Conservation (phyloP, 192 early-diverging fungal species). For the Cetraspora pellucida region DNA sequence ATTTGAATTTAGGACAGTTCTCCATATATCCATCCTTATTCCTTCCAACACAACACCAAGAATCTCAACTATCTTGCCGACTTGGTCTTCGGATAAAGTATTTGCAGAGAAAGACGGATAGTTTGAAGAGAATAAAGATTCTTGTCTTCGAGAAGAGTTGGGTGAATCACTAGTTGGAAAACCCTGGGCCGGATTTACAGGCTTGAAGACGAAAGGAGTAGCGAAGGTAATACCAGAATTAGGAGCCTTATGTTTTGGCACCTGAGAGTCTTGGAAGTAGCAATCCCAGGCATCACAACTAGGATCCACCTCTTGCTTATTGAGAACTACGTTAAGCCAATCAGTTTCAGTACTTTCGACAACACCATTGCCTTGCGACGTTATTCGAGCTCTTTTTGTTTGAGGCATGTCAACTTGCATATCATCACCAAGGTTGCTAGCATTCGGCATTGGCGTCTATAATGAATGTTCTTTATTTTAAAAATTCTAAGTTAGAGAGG, state of each 20-base stretch:
- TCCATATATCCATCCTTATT: slow-evolving; percentile 13
- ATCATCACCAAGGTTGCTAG: neutral
- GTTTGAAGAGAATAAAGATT: neutral
- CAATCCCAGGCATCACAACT: neutral
- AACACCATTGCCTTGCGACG: neutral
- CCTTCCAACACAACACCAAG: slow-evolving; percentile 23
- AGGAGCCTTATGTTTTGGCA: neutral
- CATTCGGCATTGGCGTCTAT: slow-evolving; percentile 16
- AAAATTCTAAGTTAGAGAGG: neutral
- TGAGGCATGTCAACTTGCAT: neutral
- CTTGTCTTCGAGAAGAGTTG: neutral
- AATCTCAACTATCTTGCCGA: slow-evolving; percentile 20
- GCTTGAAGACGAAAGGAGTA: slow-evolving; percentile 5
- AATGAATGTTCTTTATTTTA: neutral
- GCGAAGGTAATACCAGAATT: neutral
- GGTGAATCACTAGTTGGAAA: neutral
- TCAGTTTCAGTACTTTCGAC: neutral
- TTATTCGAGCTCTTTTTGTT: neutral
- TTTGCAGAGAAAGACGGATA: neutral
- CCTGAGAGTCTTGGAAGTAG: neutral
- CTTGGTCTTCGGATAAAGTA: slow-evolving; percentile 23
- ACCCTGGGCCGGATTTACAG: neutral
- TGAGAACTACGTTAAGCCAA: slow-evolving; percentile 24
- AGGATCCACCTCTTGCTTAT: slow-evolving; percentile 25
- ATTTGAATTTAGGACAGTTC: slow-evolving; percentile 2